Evolutionary conservation across 495 filamentous ascomycete genomes (phyloP).

Genomic region (Chaetomium fimeti): DNA sequence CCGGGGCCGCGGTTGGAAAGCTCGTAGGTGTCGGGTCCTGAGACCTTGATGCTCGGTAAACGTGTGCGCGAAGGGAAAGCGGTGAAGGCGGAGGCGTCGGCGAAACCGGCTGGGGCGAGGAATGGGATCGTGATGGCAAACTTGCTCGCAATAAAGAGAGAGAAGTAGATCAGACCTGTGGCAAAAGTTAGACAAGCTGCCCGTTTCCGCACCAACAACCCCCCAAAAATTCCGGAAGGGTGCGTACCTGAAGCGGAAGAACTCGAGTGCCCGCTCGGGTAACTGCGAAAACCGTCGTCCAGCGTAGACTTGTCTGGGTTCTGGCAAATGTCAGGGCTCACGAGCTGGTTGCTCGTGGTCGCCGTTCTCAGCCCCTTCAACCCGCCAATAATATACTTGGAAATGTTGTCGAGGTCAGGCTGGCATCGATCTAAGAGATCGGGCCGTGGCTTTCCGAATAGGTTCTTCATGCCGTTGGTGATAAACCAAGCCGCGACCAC

Average conservation of each 20-base stretch:
- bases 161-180: conserved; percentile 69
- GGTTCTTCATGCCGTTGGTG: conserved; percentile 80
- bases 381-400: conserved; percentile 46
- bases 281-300: conserved; percentile 84
- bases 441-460: conserved; percentile 80
- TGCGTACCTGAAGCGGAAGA: conserved; percentile 62
- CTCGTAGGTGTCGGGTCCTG: conserved; percentile 33
- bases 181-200: neutral
- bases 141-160: conserved; percentile 65
- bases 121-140: conserved; percentile 59
- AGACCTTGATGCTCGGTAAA: conserved; percentile 22
- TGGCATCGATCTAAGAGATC: conserved; percentile 73
- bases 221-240: neutral
- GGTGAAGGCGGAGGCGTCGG: conserved; percentile 38
- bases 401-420: conserved; percentile 50
- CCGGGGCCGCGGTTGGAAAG: conserved; percentile 23
- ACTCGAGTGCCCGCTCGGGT: conserved; percentile 67
- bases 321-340: conserved; percentile 66
- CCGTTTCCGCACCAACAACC: neutral
- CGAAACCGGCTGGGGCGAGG: conserved; percentile 46
- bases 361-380: conserved; percentile 31
- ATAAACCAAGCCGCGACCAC: conserved; percentile 69
- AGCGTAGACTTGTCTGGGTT: conserved; percentile 62
- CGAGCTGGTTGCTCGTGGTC: conserved; percentile 50
- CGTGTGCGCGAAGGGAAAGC: conserved; percentile 52